phyloP scores from a whole-genome alignment of 176 grass and related monocot genomes.

The sorghum (Sorghum bicolor) region Sorghum_bicolor_NCBIv3 NC_012878.2:56169001-56169500 shows the following conservation, averaged over 20 bases:
- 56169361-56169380: constrained; percentile 75
- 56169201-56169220: neutral
- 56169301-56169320: constrained; percentile 73
- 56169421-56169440: neutral
- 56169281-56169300: constrained; percentile 78
- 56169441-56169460: constrained; percentile 43
- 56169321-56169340: constrained; percentile 94
- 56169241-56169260: neutral
- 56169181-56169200: neutral
- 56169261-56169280: constrained; percentile 48
- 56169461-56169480: constrained; percentile 89
- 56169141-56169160: constrained; percentile 92
- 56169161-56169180: constrained; percentile 64
- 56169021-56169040: constrained; percentile 26
- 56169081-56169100: neutral
- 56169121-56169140: constrained; percentile 98
- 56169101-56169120: constrained; percentile 76
- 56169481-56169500: constrained; percentile 17
- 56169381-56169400: constrained; percentile 54
- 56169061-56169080: neutral
- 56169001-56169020: constrained; percentile 87
- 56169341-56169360: constrained; percentile 88
- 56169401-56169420: constrained; percentile 51
- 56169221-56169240: neutral
- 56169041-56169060: neutral